A percentile compares a stretch with the other conserved stretches of the same genome.
Conservation (phyloP, 2,329 filamentous ascomycete species). For the Verticillium nonalfalfae region DNA sequence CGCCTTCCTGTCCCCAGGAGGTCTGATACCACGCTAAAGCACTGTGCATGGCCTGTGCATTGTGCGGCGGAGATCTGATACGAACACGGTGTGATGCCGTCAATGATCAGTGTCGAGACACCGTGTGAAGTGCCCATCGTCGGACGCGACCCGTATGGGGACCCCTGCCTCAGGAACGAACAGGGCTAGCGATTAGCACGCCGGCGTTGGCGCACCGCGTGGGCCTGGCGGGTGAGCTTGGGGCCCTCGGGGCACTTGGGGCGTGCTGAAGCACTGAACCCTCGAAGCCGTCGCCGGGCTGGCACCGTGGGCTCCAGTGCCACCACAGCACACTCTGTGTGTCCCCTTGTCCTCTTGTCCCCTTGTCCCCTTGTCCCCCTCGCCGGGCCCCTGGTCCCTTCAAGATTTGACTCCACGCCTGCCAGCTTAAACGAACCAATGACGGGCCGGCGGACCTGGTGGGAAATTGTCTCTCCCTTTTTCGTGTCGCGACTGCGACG, state of each 20-base stretch:
- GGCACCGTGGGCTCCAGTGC: neutral
- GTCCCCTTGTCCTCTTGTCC: too few species aligned
- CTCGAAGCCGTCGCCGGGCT: neutral
- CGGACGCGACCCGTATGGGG: neutral
- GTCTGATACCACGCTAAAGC: slow-evolving; percentile 3
- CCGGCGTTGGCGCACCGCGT: neutral
- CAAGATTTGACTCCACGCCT: neutral
- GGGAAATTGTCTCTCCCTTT: slow-evolving; percentile 4
- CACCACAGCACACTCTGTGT: too few species aligned
- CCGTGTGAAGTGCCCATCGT: neutral
- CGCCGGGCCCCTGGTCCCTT: neutral
- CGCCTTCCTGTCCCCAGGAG: neutral
- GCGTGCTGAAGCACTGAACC: neutral
- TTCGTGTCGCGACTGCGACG: neutral
- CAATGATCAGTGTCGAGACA: neutral
- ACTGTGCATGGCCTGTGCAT: neutral
- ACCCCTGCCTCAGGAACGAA: neutral
- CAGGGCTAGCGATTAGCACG: neutral
- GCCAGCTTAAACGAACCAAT: neutral
- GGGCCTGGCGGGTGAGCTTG: neutral
- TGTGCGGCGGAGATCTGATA: neutral
- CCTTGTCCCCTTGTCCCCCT: too few species aligned
- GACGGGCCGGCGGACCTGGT: neutral
- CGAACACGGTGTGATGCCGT: neutral
- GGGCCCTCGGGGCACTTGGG: neutral